These are phyloP conservation scores for Wickerhamiella bombiphila DNA, from an alignment of 805 yeast species.

Conservation along the genomic window DNA sequence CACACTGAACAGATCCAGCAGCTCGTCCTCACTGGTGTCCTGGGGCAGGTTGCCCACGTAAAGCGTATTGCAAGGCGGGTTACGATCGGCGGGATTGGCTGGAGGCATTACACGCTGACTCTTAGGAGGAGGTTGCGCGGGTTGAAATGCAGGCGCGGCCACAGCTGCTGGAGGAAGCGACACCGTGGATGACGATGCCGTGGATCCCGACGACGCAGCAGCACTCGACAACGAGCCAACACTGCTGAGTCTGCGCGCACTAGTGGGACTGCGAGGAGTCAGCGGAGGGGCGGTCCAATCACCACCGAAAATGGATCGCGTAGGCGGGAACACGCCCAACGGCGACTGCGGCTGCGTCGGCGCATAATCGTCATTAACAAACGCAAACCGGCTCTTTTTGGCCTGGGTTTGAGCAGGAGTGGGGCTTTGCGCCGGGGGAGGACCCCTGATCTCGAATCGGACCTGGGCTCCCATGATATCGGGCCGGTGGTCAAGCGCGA, in stretches of 20 bases:
- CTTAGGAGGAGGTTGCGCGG: neutral
- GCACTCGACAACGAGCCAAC: neutral
- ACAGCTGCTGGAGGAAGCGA: neutral
- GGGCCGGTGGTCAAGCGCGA: slow-evolving; percentile 19
- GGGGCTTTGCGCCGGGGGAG: neutral
- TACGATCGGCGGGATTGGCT: slow-evolving; percentile 97
- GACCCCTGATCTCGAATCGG: slow-evolving; percentile 6
- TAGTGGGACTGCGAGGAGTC: neutral
- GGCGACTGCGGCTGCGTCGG: neutral
- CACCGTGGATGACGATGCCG: neutral
- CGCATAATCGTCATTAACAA: slow-evolving; percentile 6
- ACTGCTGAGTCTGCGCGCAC: neutral
- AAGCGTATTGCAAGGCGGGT: slow-evolving; percentile 94
- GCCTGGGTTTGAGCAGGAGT: slow-evolving; percentile 3
- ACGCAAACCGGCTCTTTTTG: slow-evolving; percentile 1
- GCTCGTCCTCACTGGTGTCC: slow-evolving; percentile 87
- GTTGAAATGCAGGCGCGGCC: neutral
- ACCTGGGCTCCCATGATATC: slow-evolving; percentile 18
- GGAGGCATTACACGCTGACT: slow-evolving; percentile 23
- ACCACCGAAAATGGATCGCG: neutral
- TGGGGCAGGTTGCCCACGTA: slow-evolving; percentile 97
- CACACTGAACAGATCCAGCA: slow-evolving; percentile 70
- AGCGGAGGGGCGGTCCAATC: neutral
- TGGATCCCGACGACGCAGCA: neutral
- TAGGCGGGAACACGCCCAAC: neutral